These are phyloP conservation scores for Fusarium duplospermum DNA, from an alignment of 2,329 filamentous ascomycete species.

Conservation along the genomic window DNA sequence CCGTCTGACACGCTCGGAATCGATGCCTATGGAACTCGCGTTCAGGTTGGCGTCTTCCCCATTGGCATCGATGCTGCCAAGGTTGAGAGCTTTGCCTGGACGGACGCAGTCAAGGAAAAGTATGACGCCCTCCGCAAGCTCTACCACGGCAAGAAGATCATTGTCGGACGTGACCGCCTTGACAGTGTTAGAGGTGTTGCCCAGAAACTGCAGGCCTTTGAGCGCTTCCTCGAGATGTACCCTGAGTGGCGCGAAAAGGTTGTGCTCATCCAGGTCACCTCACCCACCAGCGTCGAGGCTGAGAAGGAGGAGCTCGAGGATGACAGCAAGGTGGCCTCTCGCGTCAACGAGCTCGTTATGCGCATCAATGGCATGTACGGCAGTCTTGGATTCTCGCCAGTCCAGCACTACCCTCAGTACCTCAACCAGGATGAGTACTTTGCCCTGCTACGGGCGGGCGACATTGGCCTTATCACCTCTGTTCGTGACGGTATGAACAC, in stretches of 20 bases:
- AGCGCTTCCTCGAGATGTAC: conserved; percentile 89
- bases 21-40: conserved; percentile 87
- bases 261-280: conserved; percentile 94
- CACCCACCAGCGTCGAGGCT: conserved; percentile 83
- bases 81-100: conserved; percentile 81
- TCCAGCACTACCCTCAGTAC: conserved; percentile 96
- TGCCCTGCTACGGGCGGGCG: conserved; percentile 87
- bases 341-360: conserved; percentile 90
- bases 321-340: conserved; percentile 84
- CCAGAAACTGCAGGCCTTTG: conserved; percentile 96
- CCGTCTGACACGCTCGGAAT: conserved; percentile 87
- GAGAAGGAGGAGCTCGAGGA: conserved; percentile 74
- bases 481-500: conserved; percentile 99
- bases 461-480: conserved; percentile 94
- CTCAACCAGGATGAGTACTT: conserved; percentile 92
- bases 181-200: conserved; percentile 93
- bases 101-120: conserved; percentile 75
- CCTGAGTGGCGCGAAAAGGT: conserved; percentile 94
- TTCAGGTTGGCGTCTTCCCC: conserved; percentile 92
- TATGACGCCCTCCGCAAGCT: conserved; percentile 79
- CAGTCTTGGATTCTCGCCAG: conserved; percentile 87
- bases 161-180: conserved; percentile 92
- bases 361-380: conserved; percentile 93
- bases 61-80: conserved; percentile 92
- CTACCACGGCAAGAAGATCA: conserved; percentile 92